Evolutionary conservation across 192 early-diverging fungal species (phyloP), one percentile per base, ranked within the genome.

Genomic region (Umbelopsis vinacea): DNA sequence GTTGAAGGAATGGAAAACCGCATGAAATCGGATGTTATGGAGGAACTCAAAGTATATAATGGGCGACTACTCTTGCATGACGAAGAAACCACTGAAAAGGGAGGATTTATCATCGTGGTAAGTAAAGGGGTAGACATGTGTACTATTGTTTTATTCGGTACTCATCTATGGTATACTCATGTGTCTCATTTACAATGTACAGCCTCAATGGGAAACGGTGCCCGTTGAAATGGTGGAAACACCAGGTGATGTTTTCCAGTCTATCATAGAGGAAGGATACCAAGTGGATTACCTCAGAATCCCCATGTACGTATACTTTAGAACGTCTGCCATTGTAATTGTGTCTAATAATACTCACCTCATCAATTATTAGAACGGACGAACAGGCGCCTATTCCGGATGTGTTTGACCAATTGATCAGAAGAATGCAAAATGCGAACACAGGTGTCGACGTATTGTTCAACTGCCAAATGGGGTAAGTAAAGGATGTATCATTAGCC

Each of bases 381-480:
- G 88, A 90, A 69, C 88, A 89, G 78, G 85, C 89, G 29, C 89
- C 89, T 14, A 90, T 90, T 43, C 89, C 89, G 0, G 88, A 85
- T 68, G 89, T 90, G 15, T 90, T 90, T 72, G 85, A 90, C 69
- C 81, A 83, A 53, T 72, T 90, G 11, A 79, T 89, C 19, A 79
- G 81, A 23, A 57, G 89, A 26, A 46, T 89, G 69, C 72, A 80
- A 26, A 46, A 23, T 11, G 71, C 72, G 14, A 72, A 71, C 48
- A 47, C 45, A 22, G 71, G 54, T 9, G 60, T 83, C 10, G 86
- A 90, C 67, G 72, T 83, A 17, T 60, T 90, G 47, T 90, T 89
- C 74, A 90, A 90, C 52, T 90, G 89, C 74, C 89, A 90, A 72
- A 90, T 90, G 89, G 89, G 89, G 83, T 81, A 82, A 69, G 10